These are phyloP conservation scores for Medicago arabica DNA, from an alignment of 306 rosid species.

Conservation along the genomic window DNA sequence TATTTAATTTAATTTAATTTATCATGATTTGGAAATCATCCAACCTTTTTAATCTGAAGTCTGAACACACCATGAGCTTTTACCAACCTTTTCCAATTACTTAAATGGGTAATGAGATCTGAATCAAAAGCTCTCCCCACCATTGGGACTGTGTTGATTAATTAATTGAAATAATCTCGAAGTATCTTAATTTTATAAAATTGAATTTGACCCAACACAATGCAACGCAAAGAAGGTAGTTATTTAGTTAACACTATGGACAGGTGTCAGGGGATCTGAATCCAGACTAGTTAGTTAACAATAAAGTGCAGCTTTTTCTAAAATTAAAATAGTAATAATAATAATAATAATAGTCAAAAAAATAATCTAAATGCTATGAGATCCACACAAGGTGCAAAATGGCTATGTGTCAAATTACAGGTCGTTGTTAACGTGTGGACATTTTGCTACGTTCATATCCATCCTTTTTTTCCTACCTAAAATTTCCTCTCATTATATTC, in stretches of 20 bases:
- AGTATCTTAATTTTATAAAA: not conserved
- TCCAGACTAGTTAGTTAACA: conserved; percentile 11
- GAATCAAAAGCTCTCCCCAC: conserved; percentile 43
- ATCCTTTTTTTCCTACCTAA: not conserved
- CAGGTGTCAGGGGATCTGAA: conserved; percentile 41
- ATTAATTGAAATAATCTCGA: conserved; percentile 6
- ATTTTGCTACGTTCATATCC: conserved; percentile 2
- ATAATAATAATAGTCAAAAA: not conserved
- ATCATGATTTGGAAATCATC: conserved; percentile 20
- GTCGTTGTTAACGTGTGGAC: conserved; percentile 35
- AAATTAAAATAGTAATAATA: not conserved
- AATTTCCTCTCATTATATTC: too few species aligned
- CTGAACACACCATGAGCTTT: conserved; percentile 9
- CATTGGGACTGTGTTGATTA: not conserved
- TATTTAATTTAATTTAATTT: conserved; percentile 26
- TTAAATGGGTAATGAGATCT: conserved; percentile 45
- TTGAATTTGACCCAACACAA: conserved; percentile 12
- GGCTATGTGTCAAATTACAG: conserved; percentile 46
- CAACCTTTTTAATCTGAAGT: conserved; percentile 3
- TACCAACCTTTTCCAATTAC: conserved; percentile 35
- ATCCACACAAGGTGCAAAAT: conserved; percentile 45
- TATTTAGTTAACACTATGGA: conserved; percentile 23
- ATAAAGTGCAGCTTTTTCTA: not conserved
- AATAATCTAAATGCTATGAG: not conserved
- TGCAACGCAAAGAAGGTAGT: conserved; percentile 1